These are phyloP conservation scores for Spongispora temasekensis DNA, from an alignment of 1,284 basidiomycete genomes.

Conservation along the genomic window DNA sequence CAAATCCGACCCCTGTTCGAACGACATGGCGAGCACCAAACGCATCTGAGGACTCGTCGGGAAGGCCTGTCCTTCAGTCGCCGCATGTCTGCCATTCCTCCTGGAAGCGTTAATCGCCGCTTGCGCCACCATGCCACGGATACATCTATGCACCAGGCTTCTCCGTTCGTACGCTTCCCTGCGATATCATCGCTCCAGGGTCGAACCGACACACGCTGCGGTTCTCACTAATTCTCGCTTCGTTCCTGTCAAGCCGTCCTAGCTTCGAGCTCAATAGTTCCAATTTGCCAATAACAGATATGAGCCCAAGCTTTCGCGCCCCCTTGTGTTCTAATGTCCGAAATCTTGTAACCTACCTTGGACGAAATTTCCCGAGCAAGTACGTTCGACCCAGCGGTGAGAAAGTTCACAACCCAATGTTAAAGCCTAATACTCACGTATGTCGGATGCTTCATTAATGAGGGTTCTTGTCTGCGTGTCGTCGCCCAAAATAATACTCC, in stretches of 20 bases:
- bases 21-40: conserved; percentile 8
- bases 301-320: conserved; percentile 3
- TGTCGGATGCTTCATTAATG: background rate
- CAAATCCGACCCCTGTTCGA: conserved; percentile 24
- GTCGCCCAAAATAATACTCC: conserved; percentile 1
- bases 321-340: background rate
- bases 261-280: conserved; percentile 5
- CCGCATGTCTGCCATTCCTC: conserved; percentile 29
- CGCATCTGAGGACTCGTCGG: conserved; percentile 10
- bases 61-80: conserved; percentile 25
- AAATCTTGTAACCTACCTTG: background rate
- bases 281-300: conserved; percentile 1
- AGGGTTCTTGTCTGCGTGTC: conserved; percentile 6
- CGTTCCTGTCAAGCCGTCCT: conserved; percentile 19
- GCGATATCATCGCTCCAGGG: conserved; percentile 31
- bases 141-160: conserved; percentile 22
- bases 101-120: conserved; percentile 37
- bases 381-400: conserved; percentile 20
- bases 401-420: conserved; percentile 16
- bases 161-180: conserved; percentile 29
- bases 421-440: conserved; percentile 21
- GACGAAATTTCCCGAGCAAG: conserved; percentile 5
- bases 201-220: conserved; percentile 14
- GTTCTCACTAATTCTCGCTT: conserved; percentile 13
- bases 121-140: conserved; percentile 31